Evolutionary conservation across 805 yeast species (phyloP), one percentile per base, ranked within the genome.

Genomic region (Nakazawaea laoshanensis): DNA sequence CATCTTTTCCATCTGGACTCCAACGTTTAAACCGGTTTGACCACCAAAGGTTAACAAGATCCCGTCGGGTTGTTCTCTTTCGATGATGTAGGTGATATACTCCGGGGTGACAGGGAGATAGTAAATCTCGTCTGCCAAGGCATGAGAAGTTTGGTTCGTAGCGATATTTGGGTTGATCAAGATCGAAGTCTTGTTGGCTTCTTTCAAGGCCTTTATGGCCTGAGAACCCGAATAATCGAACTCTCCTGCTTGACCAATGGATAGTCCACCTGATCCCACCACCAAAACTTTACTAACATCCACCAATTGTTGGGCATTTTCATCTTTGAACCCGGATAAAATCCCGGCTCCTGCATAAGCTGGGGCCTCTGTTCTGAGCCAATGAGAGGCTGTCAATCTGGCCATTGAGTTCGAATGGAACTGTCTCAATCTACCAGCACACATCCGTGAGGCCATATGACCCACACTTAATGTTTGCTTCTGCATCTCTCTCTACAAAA

Each of bases 161-260:
- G 97, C 97, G 46, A 88, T 88, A 57, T 88, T 88, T 41, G 97
- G 97, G 58, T 88, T 88, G 54, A 88, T 85, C 53, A 88, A 70
- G 43, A 88, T 82, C 5, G 95, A 77, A 50, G 73, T 57, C 56
- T 85, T 88, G 59, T 83, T 71, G 36, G 94, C 94, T 63, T 88
- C 97, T 52, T 73, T 83, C 51, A 88, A 65, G 9, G 97, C 97
- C 60, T 88, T 88, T 58, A 88, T 89, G 32, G 97, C 97, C 63
- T 88, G 97, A 16, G 96, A 88, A 37, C 97, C 95, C 35, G 94
- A 81, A 59, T 89, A 89, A 61, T 89, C 97, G 50, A 89, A 89
- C 63, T 89, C 97, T 50, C 97, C 97, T 33, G 97, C 97, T 63
- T 89, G 97, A 40, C 97, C 97, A 55, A 89, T 89, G 34, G 95